Evolutionary conservation across 2,329 filamentous ascomycete genomes (phyloP).

Genomic region (Colletotrichum liriopes): DNA sequence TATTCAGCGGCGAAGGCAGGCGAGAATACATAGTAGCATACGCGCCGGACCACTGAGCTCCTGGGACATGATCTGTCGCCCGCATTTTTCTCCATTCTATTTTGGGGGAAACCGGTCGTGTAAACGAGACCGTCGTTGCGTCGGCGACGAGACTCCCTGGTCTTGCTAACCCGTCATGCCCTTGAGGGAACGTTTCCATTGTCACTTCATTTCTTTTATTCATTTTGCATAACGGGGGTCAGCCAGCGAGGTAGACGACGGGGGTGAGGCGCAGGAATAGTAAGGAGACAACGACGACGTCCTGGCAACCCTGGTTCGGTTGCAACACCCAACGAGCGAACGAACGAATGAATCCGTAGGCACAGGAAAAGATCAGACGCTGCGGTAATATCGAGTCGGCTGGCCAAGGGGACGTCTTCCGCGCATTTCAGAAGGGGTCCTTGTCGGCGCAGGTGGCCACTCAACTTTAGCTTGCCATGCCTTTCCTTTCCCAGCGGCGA

Average conservation of each 20-base stretch:
- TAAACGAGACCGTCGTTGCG: slow-evolving; percentile 3
- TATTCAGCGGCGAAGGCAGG: slow-evolving; percentile 24
- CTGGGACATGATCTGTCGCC: slow-evolving; percentile 9
- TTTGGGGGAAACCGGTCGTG: not conserved
- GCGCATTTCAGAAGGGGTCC: slow-evolving; percentile 13
- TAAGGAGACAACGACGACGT: slow-evolving; percentile 5
- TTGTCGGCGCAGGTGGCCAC: slow-evolving; percentile 16
- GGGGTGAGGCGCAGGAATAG: not conserved
- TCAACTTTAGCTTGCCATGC: slow-evolving; percentile 10
- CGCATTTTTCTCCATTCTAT: slow-evolving; percentile 22
- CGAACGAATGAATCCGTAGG: slow-evolving; percentile 9
- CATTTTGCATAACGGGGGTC: slow-evolving; percentile 18
- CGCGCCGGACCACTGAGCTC: slow-evolving; percentile 27
- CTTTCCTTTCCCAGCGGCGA: slow-evolving; percentile 10
- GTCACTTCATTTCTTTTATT: slow-evolving; percentile 15
- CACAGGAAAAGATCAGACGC: slow-evolving; percentile 5
- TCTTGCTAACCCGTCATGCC: not conserved
- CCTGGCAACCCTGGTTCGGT: slow-evolving; percentile 11
- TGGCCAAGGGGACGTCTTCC: slow-evolving; percentile 14
- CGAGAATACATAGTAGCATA: slow-evolving; percentile 36
- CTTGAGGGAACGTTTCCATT: not conserved
- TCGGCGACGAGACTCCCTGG: slow-evolving; percentile 11
- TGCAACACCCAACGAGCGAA: slow-evolving; percentile 5
- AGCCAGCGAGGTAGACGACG: slow-evolving; percentile 1
- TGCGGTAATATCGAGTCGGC: slow-evolving; percentile 21